Evolutionary conservation across 139 green algal genomes (phyloP).

Genomic region (Nannochloris sp.): DNA sequence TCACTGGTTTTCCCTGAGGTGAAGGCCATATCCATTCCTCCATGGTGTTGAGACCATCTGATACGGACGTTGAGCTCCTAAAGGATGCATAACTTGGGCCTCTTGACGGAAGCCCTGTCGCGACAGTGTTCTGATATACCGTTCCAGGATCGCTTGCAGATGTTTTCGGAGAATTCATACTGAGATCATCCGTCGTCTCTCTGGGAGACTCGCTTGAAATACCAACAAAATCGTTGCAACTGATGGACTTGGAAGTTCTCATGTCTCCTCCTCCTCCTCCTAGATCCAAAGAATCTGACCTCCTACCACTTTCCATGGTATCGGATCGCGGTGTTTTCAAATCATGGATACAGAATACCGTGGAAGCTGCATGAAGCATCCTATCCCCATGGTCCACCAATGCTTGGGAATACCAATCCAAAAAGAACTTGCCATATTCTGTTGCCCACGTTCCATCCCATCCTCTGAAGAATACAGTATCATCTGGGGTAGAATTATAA

Average conservation of each 20-base stretch:
- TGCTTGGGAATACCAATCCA: slow-evolving; percentile 40
- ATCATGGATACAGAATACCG: slow-evolving; percentile 31
- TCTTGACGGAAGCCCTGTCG: neutral
- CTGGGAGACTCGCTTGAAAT: slow-evolving; percentile 4
- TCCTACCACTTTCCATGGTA: neutral
- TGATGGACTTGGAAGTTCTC: neutral
- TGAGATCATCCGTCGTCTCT: neutral
- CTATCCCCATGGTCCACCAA: slow-evolving; percentile 46
- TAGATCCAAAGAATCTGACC: neutral
- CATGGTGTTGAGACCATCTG: slow-evolving; percentile 2
- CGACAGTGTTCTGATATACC: neutral
- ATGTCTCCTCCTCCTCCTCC: neutral
- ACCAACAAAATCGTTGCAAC: neutral
- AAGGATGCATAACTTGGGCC: slow-evolving; percentile 9
- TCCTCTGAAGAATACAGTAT: slow-evolving; percentile 44
- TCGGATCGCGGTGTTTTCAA: neutral
- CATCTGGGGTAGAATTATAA: slow-evolving; percentile 45
- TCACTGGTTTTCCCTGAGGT: slow-evolving; percentile 9
- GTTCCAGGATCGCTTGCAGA: neutral
- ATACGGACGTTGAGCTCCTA: slow-evolving; percentile 3
- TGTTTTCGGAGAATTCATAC: neutral
- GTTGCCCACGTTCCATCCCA: slow-evolving; percentile 64
- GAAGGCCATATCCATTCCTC: slow-evolving; percentile 9
- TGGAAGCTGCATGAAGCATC: slow-evolving; percentile 30
- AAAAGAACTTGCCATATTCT: slow-evolving; percentile 51